Evolutionary conservation across 495 filamentous ascomycete species (phyloP), one percentile per base, ranked within the genome.

Genomic region (Daldinia grandis): DNA sequence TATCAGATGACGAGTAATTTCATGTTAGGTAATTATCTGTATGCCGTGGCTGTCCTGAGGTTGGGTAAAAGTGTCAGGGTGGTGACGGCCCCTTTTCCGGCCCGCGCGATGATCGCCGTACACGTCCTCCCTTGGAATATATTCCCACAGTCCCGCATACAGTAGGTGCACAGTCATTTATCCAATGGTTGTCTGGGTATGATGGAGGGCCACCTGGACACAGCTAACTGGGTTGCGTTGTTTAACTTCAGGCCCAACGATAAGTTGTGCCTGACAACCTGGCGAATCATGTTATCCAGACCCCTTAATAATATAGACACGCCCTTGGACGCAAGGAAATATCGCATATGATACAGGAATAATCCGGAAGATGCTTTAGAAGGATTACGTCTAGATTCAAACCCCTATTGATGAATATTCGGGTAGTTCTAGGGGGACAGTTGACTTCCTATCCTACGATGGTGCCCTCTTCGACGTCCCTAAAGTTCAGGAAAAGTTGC

Each of bases 51-150:
- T 49, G 30, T 50, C 54, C 25, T 63, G 28, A 44, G 21, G 50
- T 64, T 64, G 56, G 64, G 56, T 56, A n/a, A 61, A 53, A 44
- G 49, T 25, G 49, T 25, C 28, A 58, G 30, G 14, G 58, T 62
- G 25, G 63, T 58, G 62, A 62, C 56, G 63, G 40, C 64, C 69
- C 64, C 69, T 55, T 72, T 68, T 68, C 59, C 38, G 59, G 64
- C 55, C 64, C 15, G 47, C 49, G 28, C 31, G 64, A 49, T 51
- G 69, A 68, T 72, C 69, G 60, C 69, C 59, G 69, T 64, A 53
- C 68, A 64, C 64, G 69, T 72, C 69, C 56, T 64, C 58, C 42
- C n/a, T 64, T 71, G 55, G 44, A 58, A 66, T 72, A 63, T 63
- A 66, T 51, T 56, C 49, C 59, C 64, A 64, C 54, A 61, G 40